These are phyloP conservation scores for Nakaseomyces kungkrabaensis DNA, from an alignment of 1,139 yeast genomes.

Conservation along the genomic window DNA sequence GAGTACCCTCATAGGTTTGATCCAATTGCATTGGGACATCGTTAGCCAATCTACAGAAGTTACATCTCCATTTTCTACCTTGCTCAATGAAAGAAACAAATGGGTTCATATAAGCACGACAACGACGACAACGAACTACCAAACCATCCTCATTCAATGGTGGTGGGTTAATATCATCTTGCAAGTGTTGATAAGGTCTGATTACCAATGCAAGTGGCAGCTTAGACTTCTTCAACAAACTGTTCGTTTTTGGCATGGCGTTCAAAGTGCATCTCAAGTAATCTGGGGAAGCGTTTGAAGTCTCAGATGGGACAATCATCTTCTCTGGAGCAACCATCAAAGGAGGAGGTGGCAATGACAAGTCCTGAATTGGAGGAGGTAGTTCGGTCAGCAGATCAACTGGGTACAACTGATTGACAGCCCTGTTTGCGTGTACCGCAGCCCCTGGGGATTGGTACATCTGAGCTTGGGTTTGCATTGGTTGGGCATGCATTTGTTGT, in stretches of 20 bases:
- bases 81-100: constrained; percentile 70
- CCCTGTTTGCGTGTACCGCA: constrained; percentile 29
- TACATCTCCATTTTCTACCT: constrained; percentile 90
- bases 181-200: constrained; percentile 79
- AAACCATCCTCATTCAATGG: constrained; percentile 70
- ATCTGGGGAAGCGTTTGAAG: constrained; percentile 62
- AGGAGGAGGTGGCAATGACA: constrained; percentile 92
- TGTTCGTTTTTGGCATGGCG: constrained; percentile 65
- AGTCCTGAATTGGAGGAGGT: constrained; percentile 81
- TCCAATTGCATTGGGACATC: constrained; percentile 84
- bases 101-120: constrained; percentile 92
- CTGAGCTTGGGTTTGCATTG: constrained; percentile 12
- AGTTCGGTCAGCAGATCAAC: constrained; percentile 73
- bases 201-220: constrained; percentile 84
- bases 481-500: constrained; percentile 11
- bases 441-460: constrained; percentile 5
- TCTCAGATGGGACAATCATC: constrained; percentile 48
- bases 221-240: constrained; percentile 76
- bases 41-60: constrained; percentile 80
- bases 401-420: constrained; percentile 78
- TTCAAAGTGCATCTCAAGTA: constrained; percentile 82
- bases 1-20: constrained; percentile 40
- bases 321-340: constrained; percentile 54
- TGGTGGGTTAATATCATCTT: constrained; percentile 57
- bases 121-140: constrained; percentile 90